These are phyloP conservation scores for Fusarium sp. DNA, from an alignment of 2,329 filamentous ascomycete genomes.

Conservation along the genomic window DNA sequence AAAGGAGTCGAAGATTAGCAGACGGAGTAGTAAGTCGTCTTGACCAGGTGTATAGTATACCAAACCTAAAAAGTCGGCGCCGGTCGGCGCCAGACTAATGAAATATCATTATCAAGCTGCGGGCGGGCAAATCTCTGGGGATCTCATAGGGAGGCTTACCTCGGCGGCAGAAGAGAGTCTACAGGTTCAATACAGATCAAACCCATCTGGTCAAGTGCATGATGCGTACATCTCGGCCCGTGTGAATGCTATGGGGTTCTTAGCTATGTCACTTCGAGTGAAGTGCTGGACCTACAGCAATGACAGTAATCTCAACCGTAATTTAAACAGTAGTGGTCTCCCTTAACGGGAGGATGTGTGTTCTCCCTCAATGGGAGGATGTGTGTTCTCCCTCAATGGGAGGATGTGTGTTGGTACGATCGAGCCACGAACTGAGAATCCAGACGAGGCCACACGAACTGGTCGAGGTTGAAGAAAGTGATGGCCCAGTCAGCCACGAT, in stretches of 20 bases:
- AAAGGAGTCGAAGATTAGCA: too few relatives aligned
- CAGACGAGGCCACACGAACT: neutral
- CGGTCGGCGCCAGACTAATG: neutral
- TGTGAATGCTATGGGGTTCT: neutral
- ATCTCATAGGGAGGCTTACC: neutral
- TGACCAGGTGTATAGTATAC: too few relatives aligned
- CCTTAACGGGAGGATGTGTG: neutral
- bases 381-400: neutral
- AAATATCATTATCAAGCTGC: neutral
- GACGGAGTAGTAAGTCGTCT: too few relatives aligned
- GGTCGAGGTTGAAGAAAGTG: neutral
- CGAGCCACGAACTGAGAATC: neutral
- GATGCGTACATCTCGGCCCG: neutral
- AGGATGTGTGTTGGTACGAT: neutral
- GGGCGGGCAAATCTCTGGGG: neutral
- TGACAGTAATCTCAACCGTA: neutral
- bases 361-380: neutral
- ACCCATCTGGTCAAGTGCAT: neutral
- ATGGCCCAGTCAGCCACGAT: constrained; percentile 6
- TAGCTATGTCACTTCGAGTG: neutral
- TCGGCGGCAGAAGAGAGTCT: neutral
- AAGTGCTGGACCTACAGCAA: neutral
- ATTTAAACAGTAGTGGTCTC: neutral
- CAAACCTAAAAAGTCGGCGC: neutral
- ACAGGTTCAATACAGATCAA: neutral